A percentile compares a stretch with the other conserved stretches of the same genome.
Conservation (phyloP, 331 rosid genomes). For the Ulmus americana region DNA sequence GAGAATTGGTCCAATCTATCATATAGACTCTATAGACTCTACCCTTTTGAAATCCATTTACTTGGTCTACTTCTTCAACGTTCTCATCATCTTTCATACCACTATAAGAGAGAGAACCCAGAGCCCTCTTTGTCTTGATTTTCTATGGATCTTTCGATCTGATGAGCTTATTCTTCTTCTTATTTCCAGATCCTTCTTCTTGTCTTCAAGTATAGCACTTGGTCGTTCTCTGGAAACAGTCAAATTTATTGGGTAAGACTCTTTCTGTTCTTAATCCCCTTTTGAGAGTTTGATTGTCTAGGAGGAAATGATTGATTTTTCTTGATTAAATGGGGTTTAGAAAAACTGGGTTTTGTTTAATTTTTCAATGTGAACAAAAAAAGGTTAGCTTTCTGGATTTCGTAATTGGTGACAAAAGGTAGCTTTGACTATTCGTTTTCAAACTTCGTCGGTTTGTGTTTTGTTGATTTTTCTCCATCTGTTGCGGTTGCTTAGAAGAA, state of each 20-base stretch:
- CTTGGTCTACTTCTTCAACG: constrained; percentile 28
- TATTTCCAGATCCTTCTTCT: constrained; percentile 37
- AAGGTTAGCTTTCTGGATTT: constrained; percentile 33
- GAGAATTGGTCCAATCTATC: constrained; percentile 27
- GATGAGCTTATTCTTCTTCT: constrained; percentile 22
- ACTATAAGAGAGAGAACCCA: constrained; percentile 7
- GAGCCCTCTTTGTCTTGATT: constrained; percentile 11
- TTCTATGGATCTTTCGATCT: constrained; percentile 69
- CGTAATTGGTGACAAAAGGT: constrained; percentile 33
- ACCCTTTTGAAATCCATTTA: constrained; percentile 27
- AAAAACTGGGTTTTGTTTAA: constrained; percentile 5
- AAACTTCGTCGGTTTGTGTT: constrained; percentile 18
- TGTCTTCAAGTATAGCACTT: constrained; percentile 18
- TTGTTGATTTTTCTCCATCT: constrained; percentile 23
- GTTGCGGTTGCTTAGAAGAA: constrained; percentile 27
- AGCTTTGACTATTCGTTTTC: constrained; percentile 35
- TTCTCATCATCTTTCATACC: constrained; percentile 28
- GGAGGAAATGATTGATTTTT: constrained; percentile 13
- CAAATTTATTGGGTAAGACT: constrained; percentile 41
- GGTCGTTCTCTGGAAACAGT: constrained; percentile 21
- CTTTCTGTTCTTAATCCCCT: constrained; percentile 8
- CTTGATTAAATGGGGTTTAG: constrained; percentile 17
- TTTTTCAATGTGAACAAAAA: constrained; percentile 33
- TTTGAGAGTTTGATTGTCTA: background rate
- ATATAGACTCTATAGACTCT: constrained; percentile 17